phyloP scores from a whole-genome alignment of 495 filamentous ascomycete genomes.

The Aspergillus sclerotioniger region DNA sequence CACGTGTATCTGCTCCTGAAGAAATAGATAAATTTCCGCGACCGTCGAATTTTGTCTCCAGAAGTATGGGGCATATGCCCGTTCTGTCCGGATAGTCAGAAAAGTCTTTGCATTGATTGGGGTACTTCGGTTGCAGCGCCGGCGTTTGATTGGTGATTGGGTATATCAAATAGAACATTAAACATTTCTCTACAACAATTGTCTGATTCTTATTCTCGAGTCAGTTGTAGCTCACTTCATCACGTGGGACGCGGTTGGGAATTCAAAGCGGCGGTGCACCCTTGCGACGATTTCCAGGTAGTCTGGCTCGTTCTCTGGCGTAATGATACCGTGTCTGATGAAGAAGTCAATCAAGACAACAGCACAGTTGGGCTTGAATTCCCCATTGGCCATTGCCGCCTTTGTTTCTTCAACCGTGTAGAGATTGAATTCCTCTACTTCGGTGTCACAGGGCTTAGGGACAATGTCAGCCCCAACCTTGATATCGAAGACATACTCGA shows the following conservation, averaged over 20 bases:
- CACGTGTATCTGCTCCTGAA: slow-evolving; percentile 91
- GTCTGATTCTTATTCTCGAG: not conserved
- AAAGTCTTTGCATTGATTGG: slow-evolving; percentile 17
- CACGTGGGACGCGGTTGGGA: slow-evolving; percentile 60
- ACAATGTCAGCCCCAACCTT: slow-evolving; percentile 66
- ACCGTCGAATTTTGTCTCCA: not conserved
- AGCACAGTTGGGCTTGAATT: slow-evolving; percentile 95
- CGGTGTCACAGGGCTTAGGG: slow-evolving; percentile 75
- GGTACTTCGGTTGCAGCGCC: slow-evolving; percentile 26
- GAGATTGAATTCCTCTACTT: slow-evolving; percentile 84
- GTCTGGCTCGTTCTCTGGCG: slow-evolving; percentile 75
- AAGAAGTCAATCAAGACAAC: slow-evolving; percentile 87
- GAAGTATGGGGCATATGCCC: too few relatives aligned
- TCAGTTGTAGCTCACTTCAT: slow-evolving; percentile 6
- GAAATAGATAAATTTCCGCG: slow-evolving; percentile 55
- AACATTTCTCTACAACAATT: slow-evolving; percentile 12
- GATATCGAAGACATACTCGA: slow-evolving; percentile 89
- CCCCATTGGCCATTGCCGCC: slow-evolving; percentile 63
- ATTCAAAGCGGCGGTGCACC: slow-evolving; percentile 77
- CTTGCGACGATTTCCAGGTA: slow-evolving; percentile 74
- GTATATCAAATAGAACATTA: slow-evolving; percentile 29
- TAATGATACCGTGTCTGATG: slow-evolving; percentile 78
- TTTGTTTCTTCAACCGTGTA: slow-evolving; percentile 71
- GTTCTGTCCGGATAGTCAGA: not conserved
- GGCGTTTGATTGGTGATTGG: slow-evolving; percentile 30